phyloP scores from a whole-genome alignment of 257 asterid genomes.

The Capsicum pubescens region DNA sequence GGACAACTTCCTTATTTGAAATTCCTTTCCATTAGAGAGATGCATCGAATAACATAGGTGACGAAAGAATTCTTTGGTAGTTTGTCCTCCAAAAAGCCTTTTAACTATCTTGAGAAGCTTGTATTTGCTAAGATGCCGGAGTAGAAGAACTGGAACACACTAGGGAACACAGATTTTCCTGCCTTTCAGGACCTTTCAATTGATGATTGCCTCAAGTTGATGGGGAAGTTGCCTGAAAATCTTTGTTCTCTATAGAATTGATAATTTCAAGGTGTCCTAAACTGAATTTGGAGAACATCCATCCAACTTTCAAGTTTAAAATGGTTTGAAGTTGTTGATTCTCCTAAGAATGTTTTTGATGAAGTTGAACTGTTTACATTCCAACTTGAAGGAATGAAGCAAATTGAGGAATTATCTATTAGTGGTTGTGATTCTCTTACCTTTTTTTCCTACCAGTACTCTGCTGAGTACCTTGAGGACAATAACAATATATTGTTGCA shows the following conservation, averaged over 20 bases:
- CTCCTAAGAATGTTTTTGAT: neutral
- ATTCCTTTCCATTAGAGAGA: neutral
- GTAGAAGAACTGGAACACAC: neutral
- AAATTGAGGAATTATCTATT: accelerated
- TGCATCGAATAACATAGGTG: neutral
- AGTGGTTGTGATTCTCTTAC: neutral
- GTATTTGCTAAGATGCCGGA: neutral
- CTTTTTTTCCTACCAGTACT: neutral
- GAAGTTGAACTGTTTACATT: neutral
- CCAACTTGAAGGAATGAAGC: neutral
- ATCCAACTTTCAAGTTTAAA: too few species aligned
- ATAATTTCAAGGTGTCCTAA: neutral
- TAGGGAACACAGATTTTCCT: neutral
- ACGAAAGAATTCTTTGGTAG: neutral
- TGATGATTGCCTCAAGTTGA: neutral
- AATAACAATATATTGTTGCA: accelerated
- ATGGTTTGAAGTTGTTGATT: too few species aligned
- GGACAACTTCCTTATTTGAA: too few species aligned
- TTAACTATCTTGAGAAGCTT: conserved; percentile 12
- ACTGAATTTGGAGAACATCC: neutral
- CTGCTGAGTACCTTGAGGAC: neutral
- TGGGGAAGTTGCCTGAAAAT: neutral
- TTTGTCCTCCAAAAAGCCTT: neutral
- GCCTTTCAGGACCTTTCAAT: neutral
- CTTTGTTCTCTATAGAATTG: neutral